Evolutionary conservation across 805 yeast species (phyloP), one percentile per base, ranked within the genome.

Genomic region (Cyberlindnera amylophila): DNA sequence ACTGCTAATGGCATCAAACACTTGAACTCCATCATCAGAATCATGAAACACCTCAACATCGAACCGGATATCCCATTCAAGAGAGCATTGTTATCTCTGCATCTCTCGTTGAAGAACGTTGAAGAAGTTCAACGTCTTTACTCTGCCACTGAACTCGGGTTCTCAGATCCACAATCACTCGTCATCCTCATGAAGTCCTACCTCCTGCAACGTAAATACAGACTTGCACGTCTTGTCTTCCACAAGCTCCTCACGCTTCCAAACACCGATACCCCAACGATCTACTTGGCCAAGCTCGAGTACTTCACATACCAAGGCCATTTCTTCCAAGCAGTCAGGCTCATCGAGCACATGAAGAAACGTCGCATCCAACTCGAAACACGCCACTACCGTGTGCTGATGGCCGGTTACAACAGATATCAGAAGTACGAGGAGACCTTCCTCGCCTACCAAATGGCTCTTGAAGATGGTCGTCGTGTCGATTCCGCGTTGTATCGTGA

Each of bases 261-360:
- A 13, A n/a, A 24, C 8, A 7, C 15, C 3, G 31, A 16, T 3
- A 13, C 26, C 5, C 21, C 41, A 13, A 40, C 32, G 5, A 10
- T 45, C 18, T 37, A 24, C 23, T 28, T 34, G 12, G 45, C 43
- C 17, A 42, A 38, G 32, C 12, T 49, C 32, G 50, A 43, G 23
- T 45, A 14, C 32, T 31, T 29, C 35, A 32, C 48, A 8, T 32
- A 33, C 39, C 48, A 42, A 47, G 59, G 44, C 10, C 41, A 33
- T 34, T 65, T 36, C 62, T 52, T 17, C 54, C 59, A 23, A 1
- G 64, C 68, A 1, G 46, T 66, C n/a, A 52, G 54, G 13, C 37
- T 61, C 4, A 29, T 67, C 15, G 57, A 53, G 24, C 46, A 45
- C 17, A 59, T 65, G 55, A 59, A 63, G 4, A 50, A 51, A 3